Percentiles rank a stretch among this genome's conserved stretches.
phyloP scores from a whole-genome alignment of 768 basidiomycete species.

The Tulasnella sp. region DNA sequence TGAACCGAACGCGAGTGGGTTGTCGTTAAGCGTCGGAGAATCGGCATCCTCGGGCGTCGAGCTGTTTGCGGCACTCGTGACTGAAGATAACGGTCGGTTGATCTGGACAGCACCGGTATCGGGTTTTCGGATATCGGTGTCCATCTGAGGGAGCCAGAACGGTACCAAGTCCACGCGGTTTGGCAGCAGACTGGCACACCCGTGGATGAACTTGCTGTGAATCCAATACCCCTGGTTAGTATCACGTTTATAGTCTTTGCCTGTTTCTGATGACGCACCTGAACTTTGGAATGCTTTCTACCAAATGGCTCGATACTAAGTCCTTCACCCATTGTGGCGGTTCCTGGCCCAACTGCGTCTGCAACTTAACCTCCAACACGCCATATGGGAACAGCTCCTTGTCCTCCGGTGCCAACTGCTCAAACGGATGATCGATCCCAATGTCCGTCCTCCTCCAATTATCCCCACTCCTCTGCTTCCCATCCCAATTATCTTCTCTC shows the following conservation, averaged over 20 bases:
- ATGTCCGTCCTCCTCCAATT: conserved; percentile 96
- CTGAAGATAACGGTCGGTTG: conserved; percentile 54
- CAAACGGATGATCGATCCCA: conserved; percentile 86
- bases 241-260: too few relatives aligned
- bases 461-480: conserved; percentile 54
- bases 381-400: conserved; percentile 96
- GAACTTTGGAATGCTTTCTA: conserved; percentile 98
- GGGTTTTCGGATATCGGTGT: conserved; percentile 89
- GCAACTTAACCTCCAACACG: conserved; percentile 92
- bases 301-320: conserved; percentile 88
- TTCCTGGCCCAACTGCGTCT: conserved; percentile 91
- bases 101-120: conserved; percentile 59
- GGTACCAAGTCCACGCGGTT: conserved; percentile 92
- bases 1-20: conserved; percentile 18
- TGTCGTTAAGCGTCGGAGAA: conserved; percentile 34
- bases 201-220: conserved; percentile 84
- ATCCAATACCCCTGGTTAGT: not conserved
- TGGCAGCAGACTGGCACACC: conserved; percentile 86
- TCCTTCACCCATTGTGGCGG: conserved; percentile 95
- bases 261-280: conserved; percentile 38
- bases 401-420: conserved; percentile 61
- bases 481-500: conserved; percentile 97
- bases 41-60: conserved; percentile 26
- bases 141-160: conserved; percentile 99
- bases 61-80: conserved; percentile 22